Base-by-base conservation (phyloP, 148 eudicot species). In the Persicaria tinctoria region DNA sequence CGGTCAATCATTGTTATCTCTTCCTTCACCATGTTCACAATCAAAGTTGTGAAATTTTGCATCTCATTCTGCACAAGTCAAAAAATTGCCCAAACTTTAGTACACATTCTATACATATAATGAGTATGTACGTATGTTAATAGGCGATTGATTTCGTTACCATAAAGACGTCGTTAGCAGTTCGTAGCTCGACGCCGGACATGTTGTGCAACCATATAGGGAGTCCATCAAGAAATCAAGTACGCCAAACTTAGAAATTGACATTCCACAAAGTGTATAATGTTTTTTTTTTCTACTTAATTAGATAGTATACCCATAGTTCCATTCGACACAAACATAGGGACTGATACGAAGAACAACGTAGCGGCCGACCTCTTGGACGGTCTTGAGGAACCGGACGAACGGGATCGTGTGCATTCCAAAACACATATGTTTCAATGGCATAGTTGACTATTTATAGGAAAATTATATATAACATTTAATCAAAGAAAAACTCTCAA, bases 11-110 rank as follows among this genome's bases (percentile, higher is more conserved):
- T 20, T 20, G 23, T 20, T 20, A 20, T 20, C 23, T 71, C 73
- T 71, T 71, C 32, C 44, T 71, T 71, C 9, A 48, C 73, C 73
- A 71, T 71, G 54, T 82, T 75, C 14, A 27, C 14, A 18, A 57
- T 81, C 46, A 76, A 74, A 70, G 80, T 14, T 27, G 68, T 78
- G 54, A 75, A 74, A 53, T 48, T 63, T 17, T 75, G 17, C 41
- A 44, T 75, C 44, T 27, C 75, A 4, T 18, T 47, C 38, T 32
- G 38, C 38, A 32, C 23, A 32, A 32, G 38, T 32, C 1, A 32
- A 32, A 32, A 32, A 32, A 32, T 32, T 32, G 38, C 38, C 23
- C 23, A 20, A 32, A 32, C 38, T 32, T 32, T 32, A 32, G 2
- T 32, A 32, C 38, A 32, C 1, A 1, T 32, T 2, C 23, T 20